These are phyloP conservation scores for Colletotrichum filicis DNA, from an alignment of 2,329 filamentous ascomycete species.

Conservation along the genomic window DNA sequence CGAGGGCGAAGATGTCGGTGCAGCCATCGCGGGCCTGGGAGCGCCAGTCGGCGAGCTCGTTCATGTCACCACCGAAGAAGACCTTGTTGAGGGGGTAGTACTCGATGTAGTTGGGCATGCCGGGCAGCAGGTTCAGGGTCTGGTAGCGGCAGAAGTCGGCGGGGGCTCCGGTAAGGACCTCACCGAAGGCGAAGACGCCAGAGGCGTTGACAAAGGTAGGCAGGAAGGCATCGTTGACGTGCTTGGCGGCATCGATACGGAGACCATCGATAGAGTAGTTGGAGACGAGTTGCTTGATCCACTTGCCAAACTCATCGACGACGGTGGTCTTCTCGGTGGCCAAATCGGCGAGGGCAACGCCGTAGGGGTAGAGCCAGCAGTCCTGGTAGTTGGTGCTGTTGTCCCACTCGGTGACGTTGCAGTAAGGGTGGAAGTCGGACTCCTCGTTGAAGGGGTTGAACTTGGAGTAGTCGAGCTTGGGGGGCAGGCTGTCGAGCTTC, in stretches of 20 bases:
- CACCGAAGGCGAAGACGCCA: constrained; percentile 71
- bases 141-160: constrained; percentile 65
- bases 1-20: constrained; percentile 44
- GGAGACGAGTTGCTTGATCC: constrained; percentile 67
- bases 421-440: constrained; percentile 71
- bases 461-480: constrained; percentile 53
- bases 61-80: constrained; percentile 39
- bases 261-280: constrained; percentile 73
- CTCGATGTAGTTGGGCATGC: constrained; percentile 69
- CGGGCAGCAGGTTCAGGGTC: constrained; percentile 64
- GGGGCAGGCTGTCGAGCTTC: constrained; percentile 50
- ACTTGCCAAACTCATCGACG: constrained; percentile 61
- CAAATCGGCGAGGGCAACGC: constrained; percentile 71
- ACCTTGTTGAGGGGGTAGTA: constrained; percentile 47
- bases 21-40: constrained; percentile 27
- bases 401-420: constrained; percentile 66
- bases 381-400: constrained; percentile 61
- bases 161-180: constrained; percentile 66
- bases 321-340: constrained; percentile 64
- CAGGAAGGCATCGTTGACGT: constrained; percentile 71
- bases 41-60: constrained; percentile 42
- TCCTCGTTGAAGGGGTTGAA: constrained; percentile 56
- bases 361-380: constrained; percentile 67
- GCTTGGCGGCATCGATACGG: constrained; percentile 71
- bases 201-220: constrained; percentile 62